These are phyloP conservation scores for Eutrema yunnanense DNA, from an alignment of 345 rosid species.

Conservation along the genomic window DNA sequence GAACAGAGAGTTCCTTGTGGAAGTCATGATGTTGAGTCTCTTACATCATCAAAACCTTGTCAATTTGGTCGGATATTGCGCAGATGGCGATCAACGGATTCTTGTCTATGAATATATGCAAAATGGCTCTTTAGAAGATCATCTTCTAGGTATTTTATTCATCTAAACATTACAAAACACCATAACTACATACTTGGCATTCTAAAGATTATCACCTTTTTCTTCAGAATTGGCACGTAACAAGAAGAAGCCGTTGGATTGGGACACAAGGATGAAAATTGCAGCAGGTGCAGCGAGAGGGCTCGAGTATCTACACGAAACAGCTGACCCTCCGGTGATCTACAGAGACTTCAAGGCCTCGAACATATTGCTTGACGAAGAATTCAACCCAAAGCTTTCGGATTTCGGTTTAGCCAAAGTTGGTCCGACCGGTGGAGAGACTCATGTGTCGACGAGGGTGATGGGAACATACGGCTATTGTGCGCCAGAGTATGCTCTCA, in stretches of 20 bases:
- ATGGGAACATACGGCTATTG: slow-evolving; percentile 90
- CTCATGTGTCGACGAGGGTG: slow-evolving; percentile 76
- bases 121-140: slow-evolving; percentile 71
- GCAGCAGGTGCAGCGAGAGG: slow-evolving; percentile 79
- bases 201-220: background rate
- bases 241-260: slow-evolving; percentile 47
- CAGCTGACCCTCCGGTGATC: slow-evolving; percentile 67
- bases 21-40: slow-evolving; percentile 69
- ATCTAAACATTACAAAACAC: background rate
- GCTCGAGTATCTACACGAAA: slow-evolving; percentile 73
- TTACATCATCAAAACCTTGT: slow-evolving; percentile 67
- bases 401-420: slow-evolving; percentile 87
- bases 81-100: slow-evolving; percentile 68
- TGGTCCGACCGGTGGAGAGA: slow-evolving; percentile 64
- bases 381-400: slow-evolving; percentile 66
- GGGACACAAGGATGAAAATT: slow-evolving; percentile 69
- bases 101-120: slow-evolving; percentile 67
- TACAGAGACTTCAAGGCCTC: slow-evolving; percentile 81
- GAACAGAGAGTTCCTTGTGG: slow-evolving; percentile 72
- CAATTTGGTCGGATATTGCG: slow-evolving; percentile 69
- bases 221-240: slow-evolving; percentile 35
- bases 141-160: slow-evolving; percentile 54
- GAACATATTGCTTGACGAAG: slow-evolving; percentile 53
- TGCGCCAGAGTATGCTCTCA: slow-evolving; percentile 69
- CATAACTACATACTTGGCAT: background rate